phyloP scores from a whole-genome alignment of 371 early-diverging fungal species.

The Lichtheimia hyalospora region DNA sequence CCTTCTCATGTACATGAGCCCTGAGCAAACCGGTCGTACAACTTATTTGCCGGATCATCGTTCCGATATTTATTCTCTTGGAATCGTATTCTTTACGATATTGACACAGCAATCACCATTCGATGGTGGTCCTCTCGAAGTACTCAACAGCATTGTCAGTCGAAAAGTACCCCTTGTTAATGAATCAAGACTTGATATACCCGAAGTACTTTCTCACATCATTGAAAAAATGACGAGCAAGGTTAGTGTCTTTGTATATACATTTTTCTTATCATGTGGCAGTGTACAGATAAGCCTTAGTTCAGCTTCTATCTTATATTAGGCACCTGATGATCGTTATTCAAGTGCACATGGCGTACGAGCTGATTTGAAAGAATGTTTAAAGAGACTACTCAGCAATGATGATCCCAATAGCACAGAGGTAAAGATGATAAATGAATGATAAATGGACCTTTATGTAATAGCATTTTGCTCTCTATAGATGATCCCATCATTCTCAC shows the following conservation, averaged over 20 bases:
- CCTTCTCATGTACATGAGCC: constrained; percentile 38
- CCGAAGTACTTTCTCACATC: constrained; percentile 47
- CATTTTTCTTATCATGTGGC: not conserved
- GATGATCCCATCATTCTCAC: constrained; percentile 28
- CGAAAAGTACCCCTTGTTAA: constrained; percentile 44
- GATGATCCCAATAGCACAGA: no score
- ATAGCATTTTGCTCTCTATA: not conserved
- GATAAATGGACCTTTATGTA: constrained; percentile 24
- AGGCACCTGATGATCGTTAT: constrained; percentile 61
- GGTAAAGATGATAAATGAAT: no score
- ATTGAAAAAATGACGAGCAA: constrained; percentile 60
- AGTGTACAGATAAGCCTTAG: not conserved
- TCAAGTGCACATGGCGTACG: constrained; percentile 54
- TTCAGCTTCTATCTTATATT: not conserved
- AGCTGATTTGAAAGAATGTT: constrained; percentile 56
- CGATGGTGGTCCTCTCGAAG: constrained; percentile 52
- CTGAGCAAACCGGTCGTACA: constrained; percentile 61
- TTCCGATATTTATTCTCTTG: constrained; percentile 58
- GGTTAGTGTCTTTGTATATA: constrained; percentile 18
- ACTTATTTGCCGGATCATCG: constrained; percentile 57
- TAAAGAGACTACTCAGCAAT: not conserved
- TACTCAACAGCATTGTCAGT: constrained; percentile 51
- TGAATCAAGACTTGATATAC: constrained; percentile 48
- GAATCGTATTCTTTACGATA: constrained; percentile 53
- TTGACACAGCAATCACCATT: constrained; percentile 52